Base-by-base conservation (phyloP, 306 rosid genomes). In the Cyclanthera cordifolia region DNA sequence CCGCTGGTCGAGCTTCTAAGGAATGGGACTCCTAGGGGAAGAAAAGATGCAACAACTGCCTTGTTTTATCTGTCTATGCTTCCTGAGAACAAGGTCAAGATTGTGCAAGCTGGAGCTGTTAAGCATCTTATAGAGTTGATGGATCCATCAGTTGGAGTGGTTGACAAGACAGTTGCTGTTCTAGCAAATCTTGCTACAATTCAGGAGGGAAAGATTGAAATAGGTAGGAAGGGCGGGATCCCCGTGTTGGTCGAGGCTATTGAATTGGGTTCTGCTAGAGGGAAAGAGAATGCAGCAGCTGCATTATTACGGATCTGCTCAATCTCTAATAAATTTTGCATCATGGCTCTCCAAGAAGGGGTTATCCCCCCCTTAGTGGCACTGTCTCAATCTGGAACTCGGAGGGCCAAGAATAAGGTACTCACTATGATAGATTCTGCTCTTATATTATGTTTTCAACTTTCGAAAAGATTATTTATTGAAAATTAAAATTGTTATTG, bases 71-170 rank as follows among this genome's bases (percentile, higher is more conserved):
- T 94, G 82, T 94, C 99, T 73, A 86, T 88, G 73, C 83, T 63
- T 70, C 89, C 86, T 64, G 97, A 94, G 80, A 94, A 94, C 82
- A 94, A 88, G 86, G 74, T 69, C 43, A 85, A 95, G 58, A 90
- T 94, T 69, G 96, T 94, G 78, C 83, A 88, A 65, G 99, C 96
- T 76, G 97, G 97, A 41, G 97, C 95, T 16, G 99, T 94, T 67
- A 90, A 70, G 82, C 83, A 90, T 86, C 93, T 94, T 20, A 94
- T 94, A 70, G 97, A 94, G 75, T 80, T 94, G 72, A 94, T 94
- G 99, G 97, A 94, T 75, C 99, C 99, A 2, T 96, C 99, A 7
- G 88, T 93, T 72, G 99, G 97, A 69, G 88, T 90, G 97, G 96
- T 86, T 77, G 99, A 94, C 79, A 94, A 90, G 82, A 94, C 97